Evolutionary conservation across 140 eudicot genomes (phyloP).

Genomic region (Erigeron philadelphicus): DNA sequence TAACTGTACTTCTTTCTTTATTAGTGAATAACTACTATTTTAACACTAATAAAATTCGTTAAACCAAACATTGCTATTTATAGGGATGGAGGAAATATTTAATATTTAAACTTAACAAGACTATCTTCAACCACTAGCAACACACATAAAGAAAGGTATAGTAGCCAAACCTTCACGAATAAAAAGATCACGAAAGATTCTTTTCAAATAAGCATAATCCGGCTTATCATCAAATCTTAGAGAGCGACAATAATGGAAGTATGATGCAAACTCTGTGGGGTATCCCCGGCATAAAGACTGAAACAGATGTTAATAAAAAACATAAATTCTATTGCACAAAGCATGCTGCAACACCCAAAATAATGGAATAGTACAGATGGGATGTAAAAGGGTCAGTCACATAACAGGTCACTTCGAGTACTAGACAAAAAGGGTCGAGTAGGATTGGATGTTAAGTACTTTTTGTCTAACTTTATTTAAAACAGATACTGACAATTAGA

Average conservation of each 20-base stretch:
- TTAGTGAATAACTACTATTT: not conserved
- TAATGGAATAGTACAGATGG: not conserved
- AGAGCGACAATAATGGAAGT: constrained; percentile 87
- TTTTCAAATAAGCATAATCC: constrained; percentile 80
- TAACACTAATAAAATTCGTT: not conserved
- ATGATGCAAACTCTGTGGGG: constrained; percentile 90
- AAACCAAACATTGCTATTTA: no score
- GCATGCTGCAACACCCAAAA: constrained; percentile 4
- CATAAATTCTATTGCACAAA: not conserved
- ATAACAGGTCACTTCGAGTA: no score
- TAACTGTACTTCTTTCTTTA: not conserved
- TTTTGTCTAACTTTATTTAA: no score
- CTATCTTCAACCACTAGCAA: constrained; percentile 11
- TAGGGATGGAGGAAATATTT: not conserved
- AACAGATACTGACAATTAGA: no score
- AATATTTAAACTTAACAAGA: constrained; percentile 1
- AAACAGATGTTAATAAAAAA: constrained; percentile 3
- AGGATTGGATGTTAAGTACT: no score
- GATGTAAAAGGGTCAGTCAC: no score
- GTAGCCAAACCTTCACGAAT: constrained; percentile 73
- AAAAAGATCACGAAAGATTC: constrained; percentile 91
- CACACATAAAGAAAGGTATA: not conserved
- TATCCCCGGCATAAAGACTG: constrained; percentile 80
- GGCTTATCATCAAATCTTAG: constrained; percentile 88
- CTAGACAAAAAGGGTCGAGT: no score